Percentiles rank a stretch among this genome's conserved stretches.
phyloP scores from a whole-genome alignment of 805 yeast genomes.

The Lipomyces spencermartinsiae region DNA sequence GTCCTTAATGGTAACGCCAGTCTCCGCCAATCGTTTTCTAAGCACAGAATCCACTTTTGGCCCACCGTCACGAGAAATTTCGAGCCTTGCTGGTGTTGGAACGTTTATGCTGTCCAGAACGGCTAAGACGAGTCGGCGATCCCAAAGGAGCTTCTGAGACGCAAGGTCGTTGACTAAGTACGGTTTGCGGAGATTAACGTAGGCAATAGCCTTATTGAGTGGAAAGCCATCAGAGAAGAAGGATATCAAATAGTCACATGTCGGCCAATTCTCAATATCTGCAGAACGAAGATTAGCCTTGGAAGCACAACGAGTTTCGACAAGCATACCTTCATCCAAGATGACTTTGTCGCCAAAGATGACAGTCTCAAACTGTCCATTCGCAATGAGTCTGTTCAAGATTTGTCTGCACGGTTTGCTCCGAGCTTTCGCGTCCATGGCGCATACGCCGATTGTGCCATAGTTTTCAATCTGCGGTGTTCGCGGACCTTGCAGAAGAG shows the following conservation, averaged over 20 bases:
- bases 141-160: conserved; percentile 97
- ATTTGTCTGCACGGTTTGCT: conserved; percentile 95
- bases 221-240: conserved; percentile 98
- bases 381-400: conserved; percentile 76
- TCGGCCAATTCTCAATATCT: conserved; percentile 94
- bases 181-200: conserved; percentile 88
- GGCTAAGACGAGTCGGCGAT: conserved; percentile 83
- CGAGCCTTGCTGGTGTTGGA: conserved; percentile 86
- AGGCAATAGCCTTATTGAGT: conserved; percentile 89
- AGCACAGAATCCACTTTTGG: conserved; percentile 80
- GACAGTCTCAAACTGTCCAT: conserved; percentile 95
- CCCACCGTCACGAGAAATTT: conserved; percentile 96
- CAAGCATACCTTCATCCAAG: conserved; percentile 66
- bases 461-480: conserved; percentile 47
- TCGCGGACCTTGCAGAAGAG: conserved; percentile 36
- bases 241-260: conserved; percentile 92
- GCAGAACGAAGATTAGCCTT: background rate
- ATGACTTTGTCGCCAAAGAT: conserved; percentile 98
- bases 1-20: conserved; percentile 60
- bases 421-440: conserved; percentile 96
- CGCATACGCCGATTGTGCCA: conserved; percentile 97
- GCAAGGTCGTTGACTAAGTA: conserved; percentile 85
- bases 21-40: conserved; percentile 60
- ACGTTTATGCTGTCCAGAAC: conserved; percentile 82
- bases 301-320: background rate